A percentile compares a stretch with the other conserved stretches of the same genome.
Evolutionary conservation across 2,329 filamentous ascomycete species (phyloP).

Genomic region (Trichophyton verrucosum): DNA sequence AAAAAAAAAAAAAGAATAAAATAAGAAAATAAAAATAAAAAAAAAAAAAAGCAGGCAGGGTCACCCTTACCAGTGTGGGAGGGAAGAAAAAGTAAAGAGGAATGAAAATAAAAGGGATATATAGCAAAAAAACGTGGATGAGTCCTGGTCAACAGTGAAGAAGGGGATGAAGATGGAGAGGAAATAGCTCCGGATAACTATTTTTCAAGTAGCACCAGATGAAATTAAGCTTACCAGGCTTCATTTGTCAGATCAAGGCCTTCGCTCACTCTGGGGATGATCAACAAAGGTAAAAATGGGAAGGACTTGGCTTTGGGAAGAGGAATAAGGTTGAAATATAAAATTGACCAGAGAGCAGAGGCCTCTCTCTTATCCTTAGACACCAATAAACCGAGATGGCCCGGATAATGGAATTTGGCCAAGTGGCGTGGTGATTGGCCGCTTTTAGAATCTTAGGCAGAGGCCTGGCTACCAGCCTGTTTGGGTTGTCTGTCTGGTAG

Average conservation of each 20-base stretch:
- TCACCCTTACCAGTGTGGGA: conserved; percentile 3
- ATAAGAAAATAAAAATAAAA: background rate
- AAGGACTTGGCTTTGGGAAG: conserved; percentile 9
- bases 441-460: background rate
- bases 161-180: background rate
- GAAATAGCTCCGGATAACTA: conserved; percentile 3
- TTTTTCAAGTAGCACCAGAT: conserved; percentile 14
- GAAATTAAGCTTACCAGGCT: conserved; percentile 18
- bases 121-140: conserved; percentile 9
- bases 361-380: background rate
- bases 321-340: background rate
- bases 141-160: conserved; percentile 4
- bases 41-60: background rate
- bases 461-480: conserved; percentile 1
- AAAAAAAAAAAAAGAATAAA: background rate
- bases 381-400: conserved; percentile 5
- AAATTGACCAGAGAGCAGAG: background rate
- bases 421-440: conserved; percentile 10
- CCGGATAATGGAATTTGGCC: conserved; percentile 7
- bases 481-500: background rate
- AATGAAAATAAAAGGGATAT: conserved; percentile 1
- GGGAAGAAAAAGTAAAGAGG: background rate
- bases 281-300: conserved; percentile 4
- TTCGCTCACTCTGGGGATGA: background rate
- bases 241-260: conserved; percentile 15